phyloP scores from a whole-genome alignment of 805 yeast species.

The Teunomyces pallodes region DNA sequence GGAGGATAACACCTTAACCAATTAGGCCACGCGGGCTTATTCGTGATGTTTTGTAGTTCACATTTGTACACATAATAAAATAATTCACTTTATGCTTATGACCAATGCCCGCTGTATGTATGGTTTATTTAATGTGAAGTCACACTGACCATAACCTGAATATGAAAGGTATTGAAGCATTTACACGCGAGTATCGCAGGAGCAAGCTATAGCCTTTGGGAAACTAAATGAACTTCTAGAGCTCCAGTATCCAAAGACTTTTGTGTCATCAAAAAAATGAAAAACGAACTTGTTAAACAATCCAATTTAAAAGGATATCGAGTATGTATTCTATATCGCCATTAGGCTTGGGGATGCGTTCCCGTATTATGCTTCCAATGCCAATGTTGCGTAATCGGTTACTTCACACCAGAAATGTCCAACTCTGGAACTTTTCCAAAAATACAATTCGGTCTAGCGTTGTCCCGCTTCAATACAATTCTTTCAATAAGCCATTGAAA shows the following conservation, averaged over 20 bases:
- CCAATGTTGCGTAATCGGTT: neutral
- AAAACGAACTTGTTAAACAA: neutral
- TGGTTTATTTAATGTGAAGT: no score
- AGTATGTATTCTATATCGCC: neutral
- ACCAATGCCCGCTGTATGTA: no score
- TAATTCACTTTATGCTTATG: neutral
- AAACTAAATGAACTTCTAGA: neutral
- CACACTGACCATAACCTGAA: no score
- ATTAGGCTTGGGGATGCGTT: neutral
- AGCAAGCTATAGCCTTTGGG: neutral
- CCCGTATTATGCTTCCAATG: neutral
- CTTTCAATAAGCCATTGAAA: neutral
- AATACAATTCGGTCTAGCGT: neutral
- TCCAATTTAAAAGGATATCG: neutral
- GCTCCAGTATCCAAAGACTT: neutral
- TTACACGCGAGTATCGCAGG: no score
- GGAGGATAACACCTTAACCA: slow-evolving; percentile 74
- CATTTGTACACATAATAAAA: neutral
- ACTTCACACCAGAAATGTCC: neutral
- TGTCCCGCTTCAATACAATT: neutral
- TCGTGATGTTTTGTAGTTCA: neutral
- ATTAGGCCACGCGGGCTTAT: slow-evolving; percentile 66
- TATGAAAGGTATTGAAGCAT: no score
- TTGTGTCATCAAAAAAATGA: slow-evolving; percentile 3
- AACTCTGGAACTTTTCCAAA: neutral